A percentile compares a stretch with the other conserved stretches of the same genome.
phyloP scores from a whole-genome alignment of 768 basidiomycete species.

The Lactarius hatsudake region DNA sequence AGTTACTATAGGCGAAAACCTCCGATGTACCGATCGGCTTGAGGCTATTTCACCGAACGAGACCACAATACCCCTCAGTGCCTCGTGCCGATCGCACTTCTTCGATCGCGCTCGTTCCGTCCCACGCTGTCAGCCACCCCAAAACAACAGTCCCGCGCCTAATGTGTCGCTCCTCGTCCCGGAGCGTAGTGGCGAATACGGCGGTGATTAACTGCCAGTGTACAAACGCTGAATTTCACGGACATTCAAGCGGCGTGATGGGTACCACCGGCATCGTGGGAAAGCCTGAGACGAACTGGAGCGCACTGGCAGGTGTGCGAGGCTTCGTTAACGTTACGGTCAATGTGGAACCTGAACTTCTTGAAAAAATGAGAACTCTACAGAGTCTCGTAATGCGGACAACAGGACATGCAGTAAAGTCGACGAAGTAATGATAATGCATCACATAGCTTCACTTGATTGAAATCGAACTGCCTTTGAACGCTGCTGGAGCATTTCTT shows the following conservation, averaged over 20 bases:
- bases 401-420: not conserved
- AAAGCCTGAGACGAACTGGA: not conserved
- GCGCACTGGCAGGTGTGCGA: not conserved
- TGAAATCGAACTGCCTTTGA: constrained; percentile 16
- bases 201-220: not conserved
- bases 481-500: not conserved
- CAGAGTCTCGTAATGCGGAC: not conserved
- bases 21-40: not conserved
- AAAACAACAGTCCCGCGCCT: not conserved
- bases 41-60: not conserved
- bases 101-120: not conserved
- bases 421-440: not conserved
- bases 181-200: not conserved
- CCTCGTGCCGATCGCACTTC: not conserved
- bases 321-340: not conserved
- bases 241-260: constrained; percentile 6
- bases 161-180: not conserved
- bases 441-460: not conserved
- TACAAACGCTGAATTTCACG: not conserved
- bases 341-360: not conserved
- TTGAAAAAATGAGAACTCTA: not conserved
- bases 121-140: not conserved
- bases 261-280: not conserved
- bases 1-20: not conserved
- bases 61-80: not conserved